Evolutionary conservation across 202 grass and related monocot species (phyloP).

Genomic region (Schoenoplectus tabernaemontani): DNA sequence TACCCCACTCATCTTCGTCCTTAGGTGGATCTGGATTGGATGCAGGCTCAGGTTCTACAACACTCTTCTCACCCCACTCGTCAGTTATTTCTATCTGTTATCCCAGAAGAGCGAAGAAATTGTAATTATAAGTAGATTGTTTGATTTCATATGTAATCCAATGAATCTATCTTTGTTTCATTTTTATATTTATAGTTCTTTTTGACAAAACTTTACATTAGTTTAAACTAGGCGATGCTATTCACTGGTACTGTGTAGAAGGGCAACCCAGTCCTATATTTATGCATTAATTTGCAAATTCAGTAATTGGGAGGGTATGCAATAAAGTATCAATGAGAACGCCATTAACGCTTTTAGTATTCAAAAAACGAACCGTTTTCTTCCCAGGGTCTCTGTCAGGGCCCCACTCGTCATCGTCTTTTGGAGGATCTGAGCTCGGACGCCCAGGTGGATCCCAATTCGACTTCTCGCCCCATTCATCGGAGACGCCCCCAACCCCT

Average conservation of each 20-base stretch:
- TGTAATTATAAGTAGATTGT: not conserved
- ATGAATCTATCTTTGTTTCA: not conserved
- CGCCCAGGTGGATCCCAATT: conserved; percentile 15
- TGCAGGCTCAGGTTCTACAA: conserved; percentile 29
- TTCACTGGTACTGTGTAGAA: not conserved
- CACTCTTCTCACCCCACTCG: conserved; percentile 68
- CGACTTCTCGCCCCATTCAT: conserved; percentile 55
- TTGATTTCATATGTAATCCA: not conserved
- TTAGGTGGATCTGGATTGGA: conserved; percentile 49
- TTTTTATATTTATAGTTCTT: not conserved
- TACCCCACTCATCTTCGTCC: conserved; percentile 67
- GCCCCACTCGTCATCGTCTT: conserved; percentile 62
- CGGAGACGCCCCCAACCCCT: conserved; percentile 20
- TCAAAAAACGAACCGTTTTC: conserved; percentile 8
- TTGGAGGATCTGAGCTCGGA: conserved; percentile 33
- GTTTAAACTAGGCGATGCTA: not conserved
- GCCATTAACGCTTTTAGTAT: not conserved
- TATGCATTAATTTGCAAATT: not conserved
- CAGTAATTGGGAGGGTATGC: not conserved
- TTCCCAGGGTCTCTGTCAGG: conserved; percentile 18
- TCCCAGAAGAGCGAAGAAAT: not conserved
- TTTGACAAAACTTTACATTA: not conserved
- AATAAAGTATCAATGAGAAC: not conserved
- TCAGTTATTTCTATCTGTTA: conserved; percentile 34
- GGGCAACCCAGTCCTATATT: no score